These are phyloP conservation scores for Rosa hybrid DNA, from an alignment of 331 rosid species.

Conservation along the genomic window DNA sequence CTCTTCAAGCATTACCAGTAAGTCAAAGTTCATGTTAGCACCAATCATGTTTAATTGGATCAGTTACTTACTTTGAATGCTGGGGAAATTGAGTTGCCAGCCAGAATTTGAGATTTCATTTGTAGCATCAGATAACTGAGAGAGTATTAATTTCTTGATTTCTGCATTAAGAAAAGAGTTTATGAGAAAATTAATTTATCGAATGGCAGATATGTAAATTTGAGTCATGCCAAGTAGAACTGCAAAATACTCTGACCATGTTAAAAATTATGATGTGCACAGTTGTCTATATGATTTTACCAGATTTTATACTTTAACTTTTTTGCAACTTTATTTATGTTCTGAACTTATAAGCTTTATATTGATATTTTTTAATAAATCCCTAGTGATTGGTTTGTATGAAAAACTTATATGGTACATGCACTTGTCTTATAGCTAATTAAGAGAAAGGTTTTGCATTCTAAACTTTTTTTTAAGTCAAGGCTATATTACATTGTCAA, in stretches of 20 bases:
- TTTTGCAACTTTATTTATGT: neutral
- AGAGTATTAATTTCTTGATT: neutral
- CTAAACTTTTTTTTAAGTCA: neutral
- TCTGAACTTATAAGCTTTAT: neutral
- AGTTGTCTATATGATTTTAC: neutral
- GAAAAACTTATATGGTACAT: neutral
- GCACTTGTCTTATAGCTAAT: neutral
- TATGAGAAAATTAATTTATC: neutral
- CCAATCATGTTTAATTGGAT: neutral
- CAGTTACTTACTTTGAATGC: neutral
- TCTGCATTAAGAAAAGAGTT: neutral
- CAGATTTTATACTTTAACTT: neutral
- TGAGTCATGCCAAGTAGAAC: neutral
- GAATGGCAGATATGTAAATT: neutral
- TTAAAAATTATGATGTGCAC: neutral
- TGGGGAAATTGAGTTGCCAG: neutral
- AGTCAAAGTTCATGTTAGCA: constrained; percentile 39
- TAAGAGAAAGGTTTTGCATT: neutral
- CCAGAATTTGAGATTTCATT: neutral
- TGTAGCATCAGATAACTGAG: neutral
- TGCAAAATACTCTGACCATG: no score
- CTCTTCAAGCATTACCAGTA: constrained; percentile 74
- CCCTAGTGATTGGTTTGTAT: neutral
- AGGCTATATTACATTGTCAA: neutral
- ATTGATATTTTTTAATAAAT: neutral